Evolutionary conservation across 2,329 filamentous ascomycete species (phyloP).

Genomic region (Phialemoniopsis sp.): DNA sequence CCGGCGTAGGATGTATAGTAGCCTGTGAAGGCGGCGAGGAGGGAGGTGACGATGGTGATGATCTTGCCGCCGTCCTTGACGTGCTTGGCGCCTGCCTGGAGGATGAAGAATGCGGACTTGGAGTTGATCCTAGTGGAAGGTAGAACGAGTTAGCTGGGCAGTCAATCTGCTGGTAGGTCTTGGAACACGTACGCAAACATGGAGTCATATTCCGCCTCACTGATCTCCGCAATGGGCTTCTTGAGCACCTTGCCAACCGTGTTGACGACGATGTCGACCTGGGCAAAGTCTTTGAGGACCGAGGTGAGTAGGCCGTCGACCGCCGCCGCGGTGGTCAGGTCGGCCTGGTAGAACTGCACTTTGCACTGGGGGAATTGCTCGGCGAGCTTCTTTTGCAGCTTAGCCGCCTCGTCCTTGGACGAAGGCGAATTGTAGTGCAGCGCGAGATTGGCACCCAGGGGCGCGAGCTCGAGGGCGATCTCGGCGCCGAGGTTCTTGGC

Average conservation of each 20-base stretch:
- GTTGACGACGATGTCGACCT: slow-evolving; percentile 45
- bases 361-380: slow-evolving; percentile 21
- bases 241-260: slow-evolving; percentile 44
- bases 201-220: slow-evolving; percentile 38
- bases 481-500: slow-evolving; percentile 35
- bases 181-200: slow-evolving; percentile 37
- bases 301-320: slow-evolving; percentile 34
- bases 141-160: too few species aligned
- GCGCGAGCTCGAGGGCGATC: slow-evolving; percentile 28
- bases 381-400: slow-evolving; percentile 30
- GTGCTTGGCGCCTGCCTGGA: slow-evolving; percentile 35
- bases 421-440: slow-evolving; percentile 32
- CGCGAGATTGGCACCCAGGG: slow-evolving; percentile 21
- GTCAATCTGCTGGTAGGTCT: too few species aligned
- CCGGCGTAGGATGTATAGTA: slow-evolving; percentile 40
- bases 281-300: slow-evolving; percentile 33
- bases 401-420: slow-evolving; percentile 27
- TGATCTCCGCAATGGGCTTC: slow-evolving; percentile 37
- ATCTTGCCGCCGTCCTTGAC: slow-evolving; percentile 40
- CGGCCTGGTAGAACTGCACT: slow-evolving; percentile 34
- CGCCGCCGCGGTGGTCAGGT: slow-evolving; percentile 32
- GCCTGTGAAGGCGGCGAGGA: slow-evolving; percentile 40
- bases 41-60: slow-evolving; percentile 38
- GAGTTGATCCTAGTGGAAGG: slow-evolving; percentile 40
- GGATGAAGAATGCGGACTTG: slow-evolving; percentile 38